A percentile compares a stretch with the other conserved stretches of the same genome.
These are phyloP conservation scores for Elsinoe australis DNA, from an alignment of 2,329 filamentous ascomycete species.

Conservation along the genomic window DNA sequence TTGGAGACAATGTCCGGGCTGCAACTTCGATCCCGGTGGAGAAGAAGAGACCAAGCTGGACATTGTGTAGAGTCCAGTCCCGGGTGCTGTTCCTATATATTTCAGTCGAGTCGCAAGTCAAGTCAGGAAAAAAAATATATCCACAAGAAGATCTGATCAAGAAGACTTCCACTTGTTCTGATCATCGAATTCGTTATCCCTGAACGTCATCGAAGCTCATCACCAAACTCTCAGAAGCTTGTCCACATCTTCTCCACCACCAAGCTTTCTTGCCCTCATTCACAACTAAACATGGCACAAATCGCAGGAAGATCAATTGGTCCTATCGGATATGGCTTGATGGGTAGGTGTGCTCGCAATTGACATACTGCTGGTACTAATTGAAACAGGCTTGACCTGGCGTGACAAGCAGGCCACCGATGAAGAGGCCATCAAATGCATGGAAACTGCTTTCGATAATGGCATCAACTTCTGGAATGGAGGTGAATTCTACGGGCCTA, in stretches of 20 bases:
- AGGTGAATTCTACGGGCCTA: slow-evolving; percentile 43
- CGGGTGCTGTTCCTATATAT: no score
- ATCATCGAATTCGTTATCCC: not conserved
- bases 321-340: slow-evolving; percentile 41
- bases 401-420: slow-evolving; percentile 32
- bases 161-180: not conserved
- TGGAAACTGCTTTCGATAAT: slow-evolving; percentile 36
- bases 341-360: slow-evolving; percentile 31
- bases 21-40: no score
- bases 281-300: slow-evolving; percentile 4
- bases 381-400: slow-evolving; percentile 39
- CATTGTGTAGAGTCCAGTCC: no score
- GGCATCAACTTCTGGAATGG: slow-evolving; percentile 46
- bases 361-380: not conserved
- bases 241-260: not conserved
- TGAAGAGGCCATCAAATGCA: slow-evolving; percentile 37
- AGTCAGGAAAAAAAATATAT: not conserved
- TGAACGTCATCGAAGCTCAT: not conserved
- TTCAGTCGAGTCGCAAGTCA: not conserved
- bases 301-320: slow-evolving; percentile 33
- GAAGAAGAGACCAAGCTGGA: no score
- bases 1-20: no score
- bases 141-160: not conserved
- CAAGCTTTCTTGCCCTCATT: not conserved
- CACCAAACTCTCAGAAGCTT: no score